Percentiles rank a stretch among this genome's conserved stretches.
These are phyloP conservation scores for Castanospermum australe DNA, from an alignment of 306 rosid genomes.

Conservation along the genomic window DNA sequence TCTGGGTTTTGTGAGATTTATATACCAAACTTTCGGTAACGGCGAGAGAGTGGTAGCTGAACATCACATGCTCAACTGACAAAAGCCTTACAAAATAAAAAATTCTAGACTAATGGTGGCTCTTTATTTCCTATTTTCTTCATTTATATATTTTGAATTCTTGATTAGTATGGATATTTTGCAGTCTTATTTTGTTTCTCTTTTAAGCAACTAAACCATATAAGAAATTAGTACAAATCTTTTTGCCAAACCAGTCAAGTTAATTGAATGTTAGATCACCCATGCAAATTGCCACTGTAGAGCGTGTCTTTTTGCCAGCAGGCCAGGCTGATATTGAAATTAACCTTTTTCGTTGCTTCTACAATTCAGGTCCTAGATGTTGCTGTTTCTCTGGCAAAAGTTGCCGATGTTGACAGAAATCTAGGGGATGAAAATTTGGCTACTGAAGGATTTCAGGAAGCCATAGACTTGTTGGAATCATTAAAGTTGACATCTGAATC, in stretches of 20 bases:
- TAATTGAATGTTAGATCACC: neutral
- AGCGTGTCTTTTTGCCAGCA: neutral
- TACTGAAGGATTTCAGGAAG: constrained; percentile 75
- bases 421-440: constrained; percentile 80
- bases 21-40: too few species aligned
- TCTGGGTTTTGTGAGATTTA: too few species aligned
- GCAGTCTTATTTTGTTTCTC: constrained; percentile 15
- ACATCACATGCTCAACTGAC: too few species aligned
- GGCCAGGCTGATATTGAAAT: constrained; percentile 21
- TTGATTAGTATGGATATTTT: neutral
- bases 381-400: constrained; percentile 91
- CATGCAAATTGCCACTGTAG: neutral
- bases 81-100: too few species aligned
- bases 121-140: neutral
- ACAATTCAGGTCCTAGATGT: constrained; percentile 70
- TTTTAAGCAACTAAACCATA: neutral
- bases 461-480: constrained; percentile 71
- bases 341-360: constrained; percentile 14
- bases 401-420: constrained; percentile 88
- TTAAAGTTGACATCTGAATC: constrained; percentile 65
- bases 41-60: too few species aligned
- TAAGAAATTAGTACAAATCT: neutral
- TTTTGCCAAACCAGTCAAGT: neutral
- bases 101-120: neutral
- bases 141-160: neutral